Conservation (phyloP, 2,329 filamentous ascomycete genomes). For the Penicillium sp. region DNA sequence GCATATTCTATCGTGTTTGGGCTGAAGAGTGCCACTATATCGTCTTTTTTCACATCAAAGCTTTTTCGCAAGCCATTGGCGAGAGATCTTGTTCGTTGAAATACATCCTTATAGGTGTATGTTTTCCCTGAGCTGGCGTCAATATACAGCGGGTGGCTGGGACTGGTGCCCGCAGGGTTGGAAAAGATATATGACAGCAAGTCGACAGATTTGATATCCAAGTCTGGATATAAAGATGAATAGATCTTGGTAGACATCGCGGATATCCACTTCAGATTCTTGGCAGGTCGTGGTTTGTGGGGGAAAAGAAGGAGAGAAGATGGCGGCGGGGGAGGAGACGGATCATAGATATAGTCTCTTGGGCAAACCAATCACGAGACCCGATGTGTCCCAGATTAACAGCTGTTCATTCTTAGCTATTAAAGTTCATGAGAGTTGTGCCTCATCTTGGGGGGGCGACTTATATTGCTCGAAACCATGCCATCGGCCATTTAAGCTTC, state of each 20-base stretch:
- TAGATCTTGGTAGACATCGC: neutral
- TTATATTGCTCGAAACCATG: neutral
- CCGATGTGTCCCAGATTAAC: neutral
- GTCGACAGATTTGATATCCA: slow-evolving; percentile 1
- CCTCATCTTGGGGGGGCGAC: neutral
- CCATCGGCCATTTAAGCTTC: neutral
- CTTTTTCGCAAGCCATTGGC: neutral
- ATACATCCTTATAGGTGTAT: neutral
- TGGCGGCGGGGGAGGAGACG: neutral
- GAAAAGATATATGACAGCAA: neutral
- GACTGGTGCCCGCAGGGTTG: neutral
- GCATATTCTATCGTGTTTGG: neutral
- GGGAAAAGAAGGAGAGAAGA: neutral
- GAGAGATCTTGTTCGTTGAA: neutral
- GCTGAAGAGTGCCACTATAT: neutral
- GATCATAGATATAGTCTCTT: neutral
- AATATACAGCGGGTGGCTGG: neutral
- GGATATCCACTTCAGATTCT: neutral
- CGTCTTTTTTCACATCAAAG: neutral
- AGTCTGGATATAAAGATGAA: neutral
- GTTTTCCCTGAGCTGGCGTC: neutral
- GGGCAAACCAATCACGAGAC: neutral
- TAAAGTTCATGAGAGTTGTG: neutral
- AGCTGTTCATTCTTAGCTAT: neutral
- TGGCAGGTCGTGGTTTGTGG: neutral